These are phyloP conservation scores for Carex pumila DNA, from an alignment of 176 grass and related monocot genomes.

Conservation along the genomic window DNA sequence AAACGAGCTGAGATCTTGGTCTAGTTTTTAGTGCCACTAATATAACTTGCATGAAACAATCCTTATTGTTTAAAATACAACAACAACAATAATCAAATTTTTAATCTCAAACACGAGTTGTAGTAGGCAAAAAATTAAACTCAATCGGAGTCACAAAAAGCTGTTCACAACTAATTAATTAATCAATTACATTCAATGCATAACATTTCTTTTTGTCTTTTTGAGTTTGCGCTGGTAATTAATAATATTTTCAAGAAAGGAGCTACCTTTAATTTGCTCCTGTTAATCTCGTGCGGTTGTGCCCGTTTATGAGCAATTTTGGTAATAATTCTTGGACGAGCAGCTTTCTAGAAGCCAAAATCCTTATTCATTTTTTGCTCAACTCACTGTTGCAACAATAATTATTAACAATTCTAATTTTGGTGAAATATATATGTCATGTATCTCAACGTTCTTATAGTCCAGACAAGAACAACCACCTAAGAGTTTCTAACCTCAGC, in stretches of 20 bases:
- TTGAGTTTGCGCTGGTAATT: neutral
- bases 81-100: too few relatives aligned
- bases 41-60: neutral
- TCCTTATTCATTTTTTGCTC: neutral
- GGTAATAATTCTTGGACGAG: neutral
- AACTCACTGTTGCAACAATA: neutral
- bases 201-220: neutral
- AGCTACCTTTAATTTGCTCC: neutral
- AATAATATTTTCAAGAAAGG: neutral
- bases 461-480: neutral
- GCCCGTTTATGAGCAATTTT: neutral
- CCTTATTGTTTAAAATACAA: neutral
- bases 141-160: too few relatives aligned
- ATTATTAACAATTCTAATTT: constrained; percentile 1
- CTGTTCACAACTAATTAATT: neutral
- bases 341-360: neutral
- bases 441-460: neutral
- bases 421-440: constrained; percentile 1
- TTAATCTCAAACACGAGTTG: too few relatives aligned
- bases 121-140: too few relatives aligned
- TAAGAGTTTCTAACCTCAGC: neutral
- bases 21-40: neutral
- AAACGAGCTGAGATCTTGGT: neutral
- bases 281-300: neutral
- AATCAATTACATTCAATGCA: neutral